Conservation (phyloP, 2,329 filamentous ascomycete genomes). For the Claviceps capensis region DNA sequence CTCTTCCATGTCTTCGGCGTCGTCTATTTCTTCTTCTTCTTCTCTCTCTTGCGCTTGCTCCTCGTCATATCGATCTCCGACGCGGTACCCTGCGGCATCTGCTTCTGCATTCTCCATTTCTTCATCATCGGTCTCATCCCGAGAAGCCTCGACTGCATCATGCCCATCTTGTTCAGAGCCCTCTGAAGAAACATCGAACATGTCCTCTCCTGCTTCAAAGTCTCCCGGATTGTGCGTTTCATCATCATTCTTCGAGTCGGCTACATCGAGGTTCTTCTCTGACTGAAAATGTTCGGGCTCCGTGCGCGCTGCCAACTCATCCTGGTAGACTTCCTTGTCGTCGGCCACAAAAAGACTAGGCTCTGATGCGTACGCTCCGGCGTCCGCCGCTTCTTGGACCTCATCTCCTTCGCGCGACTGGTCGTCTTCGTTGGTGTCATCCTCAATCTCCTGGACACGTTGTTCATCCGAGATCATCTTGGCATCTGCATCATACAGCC, state of each 20-base stretch:
- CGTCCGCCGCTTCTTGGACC: neutral
- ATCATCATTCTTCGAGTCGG: neutral
- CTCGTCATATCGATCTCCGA: neutral
- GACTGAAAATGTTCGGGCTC: neutral
- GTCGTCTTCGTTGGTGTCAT: neutral
- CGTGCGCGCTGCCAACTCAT: neutral
- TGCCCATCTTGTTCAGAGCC: neutral
- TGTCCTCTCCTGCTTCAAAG: neutral
- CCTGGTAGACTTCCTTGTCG: neutral
- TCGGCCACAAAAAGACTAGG: neutral
- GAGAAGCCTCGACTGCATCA: neutral
- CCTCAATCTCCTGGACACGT: neutral
- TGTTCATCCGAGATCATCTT: neutral
- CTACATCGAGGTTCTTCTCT: neutral
- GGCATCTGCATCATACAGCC: neutral
- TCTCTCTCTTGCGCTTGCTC: neutral
- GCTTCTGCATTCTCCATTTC: neutral
- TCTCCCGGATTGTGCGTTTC: neutral
- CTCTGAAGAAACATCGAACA: neutral
- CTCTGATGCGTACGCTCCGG: neutral
- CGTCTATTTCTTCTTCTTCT: neutral
- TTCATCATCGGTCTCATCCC: neutral
- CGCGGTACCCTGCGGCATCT: too few relatives aligned
- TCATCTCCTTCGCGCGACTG: neutral
- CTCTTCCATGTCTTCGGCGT: neutral